Conservation (phyloP, 495 filamentous ascomycete species). For the Neurospora sublineolata region DNA sequence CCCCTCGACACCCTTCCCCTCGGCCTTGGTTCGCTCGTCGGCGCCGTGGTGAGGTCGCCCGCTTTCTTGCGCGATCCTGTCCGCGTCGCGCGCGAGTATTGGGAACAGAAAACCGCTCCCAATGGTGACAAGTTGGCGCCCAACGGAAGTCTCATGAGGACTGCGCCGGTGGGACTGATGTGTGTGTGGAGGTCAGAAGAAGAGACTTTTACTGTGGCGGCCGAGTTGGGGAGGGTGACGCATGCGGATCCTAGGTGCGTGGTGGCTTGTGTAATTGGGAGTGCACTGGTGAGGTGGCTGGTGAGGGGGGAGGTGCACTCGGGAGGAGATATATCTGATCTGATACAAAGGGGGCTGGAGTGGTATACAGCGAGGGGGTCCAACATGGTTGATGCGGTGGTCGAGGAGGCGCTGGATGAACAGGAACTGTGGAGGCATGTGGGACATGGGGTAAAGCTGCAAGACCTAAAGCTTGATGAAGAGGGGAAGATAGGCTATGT, state of each 20-base stretch:
- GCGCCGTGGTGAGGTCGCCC: conserved; percentile 17
- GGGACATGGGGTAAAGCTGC: conserved; percentile 7
- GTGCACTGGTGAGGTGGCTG: conserved; percentile 29
- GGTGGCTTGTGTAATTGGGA: conserved; percentile 29
- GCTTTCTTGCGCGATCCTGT: conserved; percentile 22
- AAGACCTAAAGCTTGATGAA: conserved; percentile 30
- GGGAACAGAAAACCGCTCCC: conserved; percentile 18
- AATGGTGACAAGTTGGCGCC: conserved; percentile 18
- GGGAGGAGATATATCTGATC: conserved; percentile 23
- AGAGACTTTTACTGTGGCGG: conserved; percentile 23
- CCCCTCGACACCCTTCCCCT: conserved; percentile 30
- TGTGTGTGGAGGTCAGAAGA: conserved; percentile 18
- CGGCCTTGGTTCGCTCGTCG: conserved; percentile 30
- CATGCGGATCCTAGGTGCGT: conserved; percentile 39
- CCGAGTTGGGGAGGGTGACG: conserved; percentile 22
- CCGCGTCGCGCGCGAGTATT: conserved; percentile 19
- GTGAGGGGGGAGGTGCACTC: conserved; percentile 27
- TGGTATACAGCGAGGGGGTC: conserved; percentile 13
- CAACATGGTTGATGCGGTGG: conserved; percentile 11
- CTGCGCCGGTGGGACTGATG: conserved; percentile 33
- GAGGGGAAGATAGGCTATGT: conserved; percentile 34
- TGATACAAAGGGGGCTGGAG: conserved; percentile 13
- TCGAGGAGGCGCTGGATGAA: conserved; percentile 16
- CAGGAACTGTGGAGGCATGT: conserved; percentile 27
- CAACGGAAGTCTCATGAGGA: conserved; percentile 40